Conservation (phyloP, 1,284 basidiomycete genomes). For the Malassezia arunalokei region DNA sequence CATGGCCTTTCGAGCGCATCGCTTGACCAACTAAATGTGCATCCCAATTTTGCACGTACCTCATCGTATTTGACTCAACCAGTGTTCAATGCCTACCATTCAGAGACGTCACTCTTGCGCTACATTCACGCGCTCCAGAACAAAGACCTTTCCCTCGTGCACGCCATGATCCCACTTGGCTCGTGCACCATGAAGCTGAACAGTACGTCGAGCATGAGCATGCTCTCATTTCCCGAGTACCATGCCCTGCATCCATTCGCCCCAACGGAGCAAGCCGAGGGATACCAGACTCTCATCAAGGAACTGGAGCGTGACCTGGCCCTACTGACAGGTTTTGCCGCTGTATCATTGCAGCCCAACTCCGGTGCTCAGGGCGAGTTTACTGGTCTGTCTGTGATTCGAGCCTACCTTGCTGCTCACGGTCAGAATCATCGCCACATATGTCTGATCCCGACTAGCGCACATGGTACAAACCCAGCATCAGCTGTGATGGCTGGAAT, state of each 20-base stretch:
- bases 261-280: conserved; percentile 75
- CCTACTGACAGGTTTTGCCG: conserved; percentile 85
- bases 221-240: conserved; percentile 86
- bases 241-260: conserved; percentile 81
- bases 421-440: conserved; percentile 76
- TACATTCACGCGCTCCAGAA: conserved; percentile 81
- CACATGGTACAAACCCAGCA: conserved; percentile 65
- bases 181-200: conserved; percentile 52
- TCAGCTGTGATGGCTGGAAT: conserved; percentile 94
- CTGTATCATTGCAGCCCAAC: conserved; percentile 90
- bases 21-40: conserved; percentile 27
- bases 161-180: conserved; percentile 93
- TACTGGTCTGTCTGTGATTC: conserved; percentile 80
- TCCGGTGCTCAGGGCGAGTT: conserved; percentile 94
- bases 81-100: conserved; percentile 80
- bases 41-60: conserved; percentile 55
- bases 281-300: conserved; percentile 71
- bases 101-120: conserved; percentile 88
- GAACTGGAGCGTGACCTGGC: conserved; percentile 84
- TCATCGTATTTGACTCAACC: conserved; percentile 70
- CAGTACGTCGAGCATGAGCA: conserved; percentile 71
- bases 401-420: conserved; percentile 79
- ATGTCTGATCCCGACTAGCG: conserved; percentile 86
- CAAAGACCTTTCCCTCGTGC: conserved; percentile 86
- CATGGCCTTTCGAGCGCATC: conserved; percentile 25